A percentile compares a stretch with the other conserved stretches of the same genome.
phyloP scores from a whole-genome alignment of 2,329 filamentous ascomycete genomes.

The Ophiosphaerella korrae region DNA sequence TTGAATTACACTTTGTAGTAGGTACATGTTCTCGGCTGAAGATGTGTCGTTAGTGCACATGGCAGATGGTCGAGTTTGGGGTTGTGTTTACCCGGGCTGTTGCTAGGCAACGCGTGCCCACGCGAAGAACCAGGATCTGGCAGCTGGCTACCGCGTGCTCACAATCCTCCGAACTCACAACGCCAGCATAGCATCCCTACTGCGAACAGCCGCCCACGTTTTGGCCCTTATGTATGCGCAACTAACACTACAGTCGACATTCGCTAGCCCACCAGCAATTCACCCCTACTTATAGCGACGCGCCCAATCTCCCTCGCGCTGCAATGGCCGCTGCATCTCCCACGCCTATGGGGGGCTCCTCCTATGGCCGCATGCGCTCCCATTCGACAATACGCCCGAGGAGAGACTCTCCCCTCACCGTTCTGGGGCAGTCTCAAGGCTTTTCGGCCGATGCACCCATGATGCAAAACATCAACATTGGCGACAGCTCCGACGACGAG shows the following conservation, averaged over 20 bases:
- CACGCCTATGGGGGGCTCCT: slow-evolving; percentile 43
- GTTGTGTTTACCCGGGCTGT: slow-evolving; percentile 14
- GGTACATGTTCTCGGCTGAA: neutral
- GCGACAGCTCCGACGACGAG: slow-evolving; percentile 94
- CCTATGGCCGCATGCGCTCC: slow-evolving; percentile 47
- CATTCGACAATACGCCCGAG: slow-evolving; percentile 43
- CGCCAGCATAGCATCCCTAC: slow-evolving; percentile 45
- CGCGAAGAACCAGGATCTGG: slow-evolving; percentile 28
- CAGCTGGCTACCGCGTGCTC: slow-evolving; percentile 27
- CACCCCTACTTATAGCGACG: slow-evolving; percentile 27
- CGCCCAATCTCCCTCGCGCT: slow-evolving; percentile 18
- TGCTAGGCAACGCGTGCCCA: slow-evolving; percentile 30
- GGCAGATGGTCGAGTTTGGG: too few relatives aligned
- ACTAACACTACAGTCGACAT: slow-evolving; percentile 45
- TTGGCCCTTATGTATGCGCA: slow-evolving; percentile 47
- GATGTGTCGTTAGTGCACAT: neutral
- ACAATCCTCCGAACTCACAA: slow-evolving; percentile 25
- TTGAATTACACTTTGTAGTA: neutral
- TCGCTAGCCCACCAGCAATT: slow-evolving; percentile 41
- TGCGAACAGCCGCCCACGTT: slow-evolving; percentile 36
- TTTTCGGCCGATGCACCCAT: slow-evolving; percentile 53
- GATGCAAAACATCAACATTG: slow-evolving; percentile 59
- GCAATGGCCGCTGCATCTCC: slow-evolving; percentile 49
- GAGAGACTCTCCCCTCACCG: slow-evolving; percentile 54
- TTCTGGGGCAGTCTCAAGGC: slow-evolving; percentile 51